Base-by-base conservation (phyloP, 176 grass and related monocot species). In the Oryza brachyantha region DNA sequence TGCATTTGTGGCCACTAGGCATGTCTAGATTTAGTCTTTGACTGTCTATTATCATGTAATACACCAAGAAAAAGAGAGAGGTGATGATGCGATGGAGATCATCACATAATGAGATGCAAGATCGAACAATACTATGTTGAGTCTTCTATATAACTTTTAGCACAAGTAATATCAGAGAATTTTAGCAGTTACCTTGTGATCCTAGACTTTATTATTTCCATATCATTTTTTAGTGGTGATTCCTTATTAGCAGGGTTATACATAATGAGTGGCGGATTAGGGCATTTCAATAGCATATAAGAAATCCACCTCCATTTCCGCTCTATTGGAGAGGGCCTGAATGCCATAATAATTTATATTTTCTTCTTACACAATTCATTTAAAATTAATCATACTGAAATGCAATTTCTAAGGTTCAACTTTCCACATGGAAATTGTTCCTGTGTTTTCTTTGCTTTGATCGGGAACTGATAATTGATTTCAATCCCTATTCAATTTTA, bases 11-110 rank as follows among this genome's bases (percentile, higher is more conserved):
- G 55, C 82, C 66, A 71, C 55, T 71, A 41, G 83, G 41, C 64
- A 83, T 84, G 76, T 89, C 77, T 69, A 84, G 86, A 94, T 94
- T 83, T 90, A 64, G 52, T 39, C 74, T 91, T 91, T 89, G 90
- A 89, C 90, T 77, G 80, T 31, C 12, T 78, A 55, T 27, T 27
- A 89, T 42, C 60, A 60, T 58, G 76, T 68, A 37, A 81, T 64
- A 79, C 32, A 29, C 26, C 21, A 46, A 16, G 5, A 64, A 68
- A 78, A 74, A 65, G 27, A 66, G 10, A 32, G 17, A 35, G 42
- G 64, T 70, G 64, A 77, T 69, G 54, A 77, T 61, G 36, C 67
- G 17, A 67, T 67, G 43, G 27, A 19, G 70, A 60, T 70, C 64
- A 68, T 36, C 27, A 17, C 41, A 61, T 77, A 67, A 54, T 40